phyloP scores from a whole-genome alignment of 805 yeast genomes.

The Saccharomycopsis sp. region DNA sequence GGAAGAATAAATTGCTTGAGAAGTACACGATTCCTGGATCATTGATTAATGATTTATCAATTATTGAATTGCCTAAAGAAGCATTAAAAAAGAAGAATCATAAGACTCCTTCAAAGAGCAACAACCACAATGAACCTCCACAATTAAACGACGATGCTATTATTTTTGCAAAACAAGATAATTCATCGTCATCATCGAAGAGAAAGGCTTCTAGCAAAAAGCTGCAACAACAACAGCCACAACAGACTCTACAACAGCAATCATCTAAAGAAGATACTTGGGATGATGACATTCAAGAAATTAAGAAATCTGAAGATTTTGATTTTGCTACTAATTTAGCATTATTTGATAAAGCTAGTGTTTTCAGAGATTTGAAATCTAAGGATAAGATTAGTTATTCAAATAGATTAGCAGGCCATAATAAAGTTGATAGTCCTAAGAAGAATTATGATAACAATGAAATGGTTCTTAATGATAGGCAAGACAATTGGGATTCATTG shows the following conservation, averaged over 20 bases:
- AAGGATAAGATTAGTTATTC: constrained; percentile 54
- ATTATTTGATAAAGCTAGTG: constrained; percentile 72
- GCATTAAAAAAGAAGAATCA: constrained; percentile 15
- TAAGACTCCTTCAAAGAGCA: not conserved
- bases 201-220: constrained; percentile 21
- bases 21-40: constrained; percentile 27
- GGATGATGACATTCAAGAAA: constrained; percentile 43
- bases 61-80: constrained; percentile 42
- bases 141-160: constrained; percentile 28
- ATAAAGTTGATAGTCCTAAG: constrained; percentile 36
- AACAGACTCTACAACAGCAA: not conserved
- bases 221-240: constrained; percentile 24
- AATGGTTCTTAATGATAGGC: constrained; percentile 52
- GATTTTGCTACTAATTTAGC: constrained; percentile 79
- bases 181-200: constrained; percentile 18
- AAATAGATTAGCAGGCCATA: constrained; percentile 68
- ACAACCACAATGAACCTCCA: not conserved
- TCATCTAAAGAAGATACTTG: constrained; percentile 38
- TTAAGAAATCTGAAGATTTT: constrained; percentile 55
- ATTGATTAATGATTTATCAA: constrained; percentile 48
- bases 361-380: constrained; percentile 67
- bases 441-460: constrained; percentile 62
- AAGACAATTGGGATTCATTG: constrained; percentile 50
- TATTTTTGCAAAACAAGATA: constrained; percentile 24
- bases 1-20: constrained; percentile 17